phyloP scores from a whole-genome alignment of 139 green algal genomes.

The Chlorella sorokiniana region DNA sequence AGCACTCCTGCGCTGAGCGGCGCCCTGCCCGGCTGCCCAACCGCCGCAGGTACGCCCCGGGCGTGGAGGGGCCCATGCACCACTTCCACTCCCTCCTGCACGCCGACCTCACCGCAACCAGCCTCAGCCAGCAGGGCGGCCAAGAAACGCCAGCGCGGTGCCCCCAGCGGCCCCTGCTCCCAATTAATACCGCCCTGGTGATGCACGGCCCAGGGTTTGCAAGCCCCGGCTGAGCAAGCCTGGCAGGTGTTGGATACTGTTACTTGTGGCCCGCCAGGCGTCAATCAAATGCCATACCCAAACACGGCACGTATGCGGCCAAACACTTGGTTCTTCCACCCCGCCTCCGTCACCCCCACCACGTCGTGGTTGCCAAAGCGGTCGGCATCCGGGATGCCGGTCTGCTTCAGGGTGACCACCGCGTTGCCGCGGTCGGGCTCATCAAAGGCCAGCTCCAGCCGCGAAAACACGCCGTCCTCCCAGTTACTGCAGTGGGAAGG shows the following conservation, averaged over 20 bases:
- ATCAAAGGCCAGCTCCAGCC: conserved; percentile 48
- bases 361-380: conserved; percentile 78
- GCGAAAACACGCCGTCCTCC: conserved; percentile 66
- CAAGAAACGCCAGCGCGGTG: no score
- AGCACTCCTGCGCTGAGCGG: no score
- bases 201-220: no score
- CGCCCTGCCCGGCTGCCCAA: neutral
- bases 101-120: neutral
- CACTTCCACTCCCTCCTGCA: conserved; percentile 61
- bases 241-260: no score
- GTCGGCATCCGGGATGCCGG: conserved; percentile 76
- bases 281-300: conserved; percentile 76
- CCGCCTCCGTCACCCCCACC: conserved; percentile 60
- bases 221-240: no score
- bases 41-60: conserved; percentile 53
- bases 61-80: conserved; percentile 59
- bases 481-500: conserved; percentile 57
- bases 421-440: neutral
- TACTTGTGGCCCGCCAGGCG: no score
- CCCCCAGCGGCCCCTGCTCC: no score
- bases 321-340: conserved; percentile 83
- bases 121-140: neutral
- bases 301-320: conserved; percentile 78
- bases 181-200: no score
- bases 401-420: conserved; percentile 45